phyloP scores from a whole-genome alignment of 2,329 filamentous ascomycete genomes.

The Aspergillus glaucus region DNA sequence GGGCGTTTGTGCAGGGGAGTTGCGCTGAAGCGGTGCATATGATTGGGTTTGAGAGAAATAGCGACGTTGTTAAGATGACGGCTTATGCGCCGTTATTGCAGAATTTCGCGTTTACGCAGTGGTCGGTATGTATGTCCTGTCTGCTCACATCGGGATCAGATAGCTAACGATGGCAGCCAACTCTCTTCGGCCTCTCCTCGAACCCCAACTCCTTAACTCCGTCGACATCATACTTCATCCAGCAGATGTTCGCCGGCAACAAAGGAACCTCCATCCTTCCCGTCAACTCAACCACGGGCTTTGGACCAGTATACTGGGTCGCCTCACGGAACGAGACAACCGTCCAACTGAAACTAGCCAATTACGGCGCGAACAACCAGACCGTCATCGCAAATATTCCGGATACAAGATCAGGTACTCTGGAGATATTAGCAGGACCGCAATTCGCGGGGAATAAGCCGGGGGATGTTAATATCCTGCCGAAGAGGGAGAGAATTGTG shows the following conservation, averaged over 20 bases:
- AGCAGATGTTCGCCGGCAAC: conserved; percentile 30
- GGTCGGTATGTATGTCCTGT: conserved; percentile 22
- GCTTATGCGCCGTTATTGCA: conserved; percentile 33
- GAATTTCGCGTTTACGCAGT: conserved; percentile 28
- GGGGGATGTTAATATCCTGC: conserved; percentile 11
- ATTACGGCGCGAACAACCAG: conserved; percentile 19
- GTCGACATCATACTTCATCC: conserved; percentile 31
- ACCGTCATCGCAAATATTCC: conserved; percentile 22
- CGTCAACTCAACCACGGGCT: conserved; percentile 18
- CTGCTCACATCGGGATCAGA: too few relatives aligned
- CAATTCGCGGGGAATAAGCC: conserved; percentile 15
- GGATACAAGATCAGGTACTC: conserved; percentile 11
- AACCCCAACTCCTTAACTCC: conserved; percentile 22
- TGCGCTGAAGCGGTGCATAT: conserved; percentile 61
- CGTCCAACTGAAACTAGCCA: conserved; percentile 26
- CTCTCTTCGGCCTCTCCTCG: conserved; percentile 26
- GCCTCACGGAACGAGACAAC: conserved; percentile 17
- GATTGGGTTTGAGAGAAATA: conserved; percentile 45
- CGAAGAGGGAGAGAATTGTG: conserved; percentile 8
- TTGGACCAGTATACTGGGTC: conserved; percentile 31
- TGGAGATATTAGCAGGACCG: conserved; percentile 20
- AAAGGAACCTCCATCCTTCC: conserved; percentile 26
- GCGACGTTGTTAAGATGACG: conserved; percentile 30
- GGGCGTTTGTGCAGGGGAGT: conserved; percentile 39
- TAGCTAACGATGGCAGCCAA: conserved; percentile 17